phyloP scores from a whole-genome alignment of 1,139 yeast genomes.

The Nakaseomyces sp. region DNA sequence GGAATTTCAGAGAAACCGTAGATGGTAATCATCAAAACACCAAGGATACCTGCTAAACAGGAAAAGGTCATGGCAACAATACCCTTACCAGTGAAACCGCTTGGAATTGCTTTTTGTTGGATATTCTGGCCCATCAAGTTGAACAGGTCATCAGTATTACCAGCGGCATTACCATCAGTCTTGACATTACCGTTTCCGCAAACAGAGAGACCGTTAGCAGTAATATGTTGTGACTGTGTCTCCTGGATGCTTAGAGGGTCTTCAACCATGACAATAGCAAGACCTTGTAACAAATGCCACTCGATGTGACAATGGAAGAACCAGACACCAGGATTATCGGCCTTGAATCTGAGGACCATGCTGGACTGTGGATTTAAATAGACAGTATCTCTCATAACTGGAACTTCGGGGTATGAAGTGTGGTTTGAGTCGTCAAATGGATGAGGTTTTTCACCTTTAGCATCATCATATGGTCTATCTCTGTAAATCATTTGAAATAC shows the following conservation, averaged over 20 bases:
- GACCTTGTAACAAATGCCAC: conserved; percentile 89
- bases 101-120: conserved; percentile 59
- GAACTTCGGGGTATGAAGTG: conserved; percentile 49
- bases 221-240: conserved; percentile 38
- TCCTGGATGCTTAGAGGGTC: conserved; percentile 60
- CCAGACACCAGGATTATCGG: conserved; percentile 89
- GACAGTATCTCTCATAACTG: conserved; percentile 64
- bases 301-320: conserved; percentile 91
- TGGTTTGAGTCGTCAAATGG: conserved; percentile 44
- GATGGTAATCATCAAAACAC: conserved; percentile 63
- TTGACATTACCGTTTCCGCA: conserved; percentile 49
- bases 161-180: conserved; percentile 78
- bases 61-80: conserved; percentile 81
- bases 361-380: conserved; percentile 60
- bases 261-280: conserved; percentile 65
- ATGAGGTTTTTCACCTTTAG: conserved; percentile 37
- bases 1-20: conserved; percentile 76
- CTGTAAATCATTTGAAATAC: conserved; percentile 59
- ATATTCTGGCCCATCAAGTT: conserved; percentile 65
- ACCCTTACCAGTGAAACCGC: conserved; percentile 86
- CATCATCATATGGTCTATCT: conserved; percentile 43
- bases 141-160: conserved; percentile 46
- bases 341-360: conserved; percentile 60
- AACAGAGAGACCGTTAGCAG: conserved; percentile 49
- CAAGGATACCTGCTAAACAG: conserved; percentile 67